A percentile compares a stretch with the other conserved stretches of the same genome.
Conservation (phyloP, 1,139 yeast genomes). For the Debaryomycetaceae sp. region DNA sequence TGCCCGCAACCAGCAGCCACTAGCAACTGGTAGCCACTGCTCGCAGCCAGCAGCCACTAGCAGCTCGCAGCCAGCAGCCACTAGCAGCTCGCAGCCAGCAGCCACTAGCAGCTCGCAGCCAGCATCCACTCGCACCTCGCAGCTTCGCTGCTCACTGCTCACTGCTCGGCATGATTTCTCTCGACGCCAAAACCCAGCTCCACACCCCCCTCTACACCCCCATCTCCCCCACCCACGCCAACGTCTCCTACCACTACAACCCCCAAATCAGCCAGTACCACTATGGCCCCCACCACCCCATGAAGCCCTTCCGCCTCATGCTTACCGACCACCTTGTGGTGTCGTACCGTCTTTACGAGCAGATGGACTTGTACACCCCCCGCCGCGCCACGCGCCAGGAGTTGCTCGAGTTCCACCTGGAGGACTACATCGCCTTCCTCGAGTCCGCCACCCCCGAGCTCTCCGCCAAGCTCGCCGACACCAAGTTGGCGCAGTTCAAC, state of each 20-base stretch:
- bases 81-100: too few species aligned
- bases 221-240: constrained; percentile 23
- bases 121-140: too few species aligned
- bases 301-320: constrained; percentile 97
- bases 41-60: too few species aligned
- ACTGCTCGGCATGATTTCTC: too few species aligned
- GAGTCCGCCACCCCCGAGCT: constrained; percentile 81
- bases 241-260: constrained; percentile 86
- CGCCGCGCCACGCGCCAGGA: constrained; percentile 79
- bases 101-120: too few species aligned
- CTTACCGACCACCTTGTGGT: constrained; percentile 88
- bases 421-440: constrained; percentile 80
- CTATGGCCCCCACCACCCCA: constrained; percentile 91
- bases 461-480: constrained; percentile 51
- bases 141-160: too few species aligned
- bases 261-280: constrained; percentile 80
- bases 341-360: constrained; percentile 78
- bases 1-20: too few species aligned
- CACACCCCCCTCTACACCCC: constrained; percentile 59
- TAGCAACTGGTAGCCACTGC: too few species aligned
- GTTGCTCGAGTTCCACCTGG: constrained; percentile 74
- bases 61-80: too few species aligned
- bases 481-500: constrained; percentile 68
- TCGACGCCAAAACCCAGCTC: constrained; percentile 54
- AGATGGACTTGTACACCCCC: constrained; percentile 87